Base-by-base conservation (phyloP, 163 green algal species). In the Prototheca wickerhamii region DNA sequence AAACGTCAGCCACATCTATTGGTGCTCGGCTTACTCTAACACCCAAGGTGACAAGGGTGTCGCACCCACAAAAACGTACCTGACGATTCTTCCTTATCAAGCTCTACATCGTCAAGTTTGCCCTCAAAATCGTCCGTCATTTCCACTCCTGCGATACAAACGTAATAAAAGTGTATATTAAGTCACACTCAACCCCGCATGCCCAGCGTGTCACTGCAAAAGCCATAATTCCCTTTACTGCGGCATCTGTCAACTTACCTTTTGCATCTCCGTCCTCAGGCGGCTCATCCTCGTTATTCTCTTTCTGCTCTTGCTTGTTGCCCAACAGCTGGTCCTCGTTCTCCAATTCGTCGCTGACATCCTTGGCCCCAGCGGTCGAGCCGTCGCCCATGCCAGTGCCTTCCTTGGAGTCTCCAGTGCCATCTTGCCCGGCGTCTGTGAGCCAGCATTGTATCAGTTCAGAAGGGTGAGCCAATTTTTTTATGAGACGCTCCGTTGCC, bases 111-210 rank as follows among this genome's bases (percentile, higher is more conserved):
- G 25, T 96, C 65, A 55, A 95, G 63, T 25, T 72, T 67, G 8
- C 91, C 93, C 28, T 96, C 87, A 80, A 99, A 99, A 72, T 99
- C 93, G 3, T 90, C 78, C 23, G 95, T 81, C 93, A 99, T 99
- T 79, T 99, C 93, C 25, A 99, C 76, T 44, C 93, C 91, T 81
- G 42, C 32, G 10, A 32, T 20, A 35, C 30, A 15, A 30, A 15
- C 29, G 15, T 60, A 12, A 8, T n/a, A 15, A 8, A 59, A 59
- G 34, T 18, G 52, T 30, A 61, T 44, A 10, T n/a, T 6, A 46
- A 28, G 17, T 61, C 20, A 61, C 6, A 58, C 10, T 2, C 20
- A 26, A 25, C 23, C 10, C 44, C 0, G 25, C 10, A 18, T 53
- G 44, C 10, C 17, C 44, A 53, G 21, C 5, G 21, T 29, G 5